Conservation (phyloP, 805 yeast species). For the Nakazawaea populi region DNA sequence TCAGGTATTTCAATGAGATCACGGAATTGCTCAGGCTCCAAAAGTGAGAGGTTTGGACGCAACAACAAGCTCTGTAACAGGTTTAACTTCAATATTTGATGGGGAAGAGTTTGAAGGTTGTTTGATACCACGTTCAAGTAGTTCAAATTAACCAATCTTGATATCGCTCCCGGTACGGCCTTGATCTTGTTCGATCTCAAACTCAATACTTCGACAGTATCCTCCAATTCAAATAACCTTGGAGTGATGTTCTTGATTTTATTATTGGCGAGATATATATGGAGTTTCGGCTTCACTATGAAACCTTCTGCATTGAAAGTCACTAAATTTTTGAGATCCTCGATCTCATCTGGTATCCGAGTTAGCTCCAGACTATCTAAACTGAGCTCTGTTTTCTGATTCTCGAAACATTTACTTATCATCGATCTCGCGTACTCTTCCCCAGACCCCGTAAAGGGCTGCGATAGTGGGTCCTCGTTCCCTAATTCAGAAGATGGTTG, state of each 20-base stretch:
- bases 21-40: conserved; percentile 14
- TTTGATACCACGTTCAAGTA: conserved; percentile 49
- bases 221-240: conserved; percentile 42
- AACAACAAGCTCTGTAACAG: conserved; percentile 40
- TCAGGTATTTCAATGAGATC: conserved; percentile 19
- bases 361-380: conserved; percentile 42
- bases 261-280: conserved; percentile 48
- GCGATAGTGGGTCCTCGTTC: conserved; percentile 10
- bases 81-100: conserved; percentile 41
- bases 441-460: neutral
- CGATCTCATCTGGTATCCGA: conserved; percentile 51
- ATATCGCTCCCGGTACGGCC: conserved; percentile 41
- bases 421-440: conserved; percentile 28
- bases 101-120: conserved; percentile 45
- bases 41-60: conserved; percentile 46
- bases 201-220: conserved; percentile 40
- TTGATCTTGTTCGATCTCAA: conserved; percentile 45
- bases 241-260: conserved; percentile 42
- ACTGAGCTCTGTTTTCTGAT: conserved; percentile 35
- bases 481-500: conserved; percentile 24
- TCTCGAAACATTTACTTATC: conserved; percentile 42
- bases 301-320: conserved; percentile 31
- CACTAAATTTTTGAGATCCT: conserved; percentile 52
- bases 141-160: conserved; percentile 33
- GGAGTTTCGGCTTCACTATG: conserved; percentile 30